Evolutionary conservation across 768 basidiomycete genomes (phyloP), one percentile per base, ranked within the genome.

Genomic region (Mycena vitilis): DNA sequence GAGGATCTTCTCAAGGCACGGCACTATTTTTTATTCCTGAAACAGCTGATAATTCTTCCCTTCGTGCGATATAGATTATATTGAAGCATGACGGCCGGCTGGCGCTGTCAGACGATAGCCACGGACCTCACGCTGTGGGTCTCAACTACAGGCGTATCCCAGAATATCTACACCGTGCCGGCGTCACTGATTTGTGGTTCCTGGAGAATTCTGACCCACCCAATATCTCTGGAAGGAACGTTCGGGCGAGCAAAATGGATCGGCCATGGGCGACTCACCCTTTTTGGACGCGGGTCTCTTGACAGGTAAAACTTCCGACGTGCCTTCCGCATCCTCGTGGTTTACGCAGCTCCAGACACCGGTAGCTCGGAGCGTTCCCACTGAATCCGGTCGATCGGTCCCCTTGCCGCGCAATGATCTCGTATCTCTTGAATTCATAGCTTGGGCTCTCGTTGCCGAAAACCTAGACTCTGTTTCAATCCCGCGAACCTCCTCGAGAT

Each of bases 41-140:
- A 48, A 57, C 44, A 25, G 49, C 53, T 55, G 40, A 40, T 22
- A 30, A 30, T 30, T 30, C 30, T 25, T 72, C 34, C 34, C 62
- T 51, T 55, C 42, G 37, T 58, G 38, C 22, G 59, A 30, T 52
- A 48, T 40, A 98, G 97, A 74, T 92, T 25, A 93, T 98, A 64
- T 72, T 88, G n/a, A 75, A 83, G 49, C 78, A 84, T 55, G 87
- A 86, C 12, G 98, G 96, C 4, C 87, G 88, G 25, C 88, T 98
- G 70, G 87, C 91, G 22, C 84, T 99, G 34, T 99, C 97, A 7
- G 98, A 99, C 76, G 98, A 99, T 80, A 96, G 96, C 60, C 98
- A 99, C 74, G 95, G 95, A 0, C 92, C 95, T 2, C 88, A 89
- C 37, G 89, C 89, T 11, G 95, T 99, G 61, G 96, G 95, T 0